These are phyloP conservation scores for Serendipita sp. DNA, from an alignment of 768 basidiomycete genomes.

Conservation along the genomic window DNA sequence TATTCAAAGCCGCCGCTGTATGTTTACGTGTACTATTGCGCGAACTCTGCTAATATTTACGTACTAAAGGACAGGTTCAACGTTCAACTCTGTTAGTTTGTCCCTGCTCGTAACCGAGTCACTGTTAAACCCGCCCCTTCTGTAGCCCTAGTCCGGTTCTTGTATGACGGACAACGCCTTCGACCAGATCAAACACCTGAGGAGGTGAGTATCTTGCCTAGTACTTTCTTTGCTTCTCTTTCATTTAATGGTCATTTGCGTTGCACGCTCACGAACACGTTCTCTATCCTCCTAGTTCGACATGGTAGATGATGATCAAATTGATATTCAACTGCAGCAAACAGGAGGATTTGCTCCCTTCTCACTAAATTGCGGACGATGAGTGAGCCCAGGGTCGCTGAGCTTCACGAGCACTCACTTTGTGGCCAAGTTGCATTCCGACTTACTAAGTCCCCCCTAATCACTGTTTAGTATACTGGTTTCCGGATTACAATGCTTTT, in stretches of 20 bases:
- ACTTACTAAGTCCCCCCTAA: background rate
- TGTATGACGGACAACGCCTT: background rate
- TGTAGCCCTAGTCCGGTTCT: background rate
- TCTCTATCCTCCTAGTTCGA: background rate
- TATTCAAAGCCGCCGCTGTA: slow-evolving; percentile 5
- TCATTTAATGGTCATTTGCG: no score
- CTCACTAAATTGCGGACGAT: background rate
- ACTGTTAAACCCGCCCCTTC: background rate
- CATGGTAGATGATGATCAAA: background rate
- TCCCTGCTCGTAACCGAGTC: background rate
- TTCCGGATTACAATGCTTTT: background rate
- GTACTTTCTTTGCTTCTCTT: background rate
- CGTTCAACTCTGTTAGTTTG: background rate
- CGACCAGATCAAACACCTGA: background rate
- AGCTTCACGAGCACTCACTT: background rate
- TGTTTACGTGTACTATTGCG: background rate
- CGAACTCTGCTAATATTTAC: background rate
- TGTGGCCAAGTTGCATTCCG: background rate
- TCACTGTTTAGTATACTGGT: background rate
- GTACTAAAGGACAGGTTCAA: background rate
- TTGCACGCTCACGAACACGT: no score
- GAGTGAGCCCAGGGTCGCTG: background rate
- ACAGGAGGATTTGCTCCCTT: background rate
- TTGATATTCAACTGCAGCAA: slow-evolving; percentile 6
- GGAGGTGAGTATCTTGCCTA: background rate